Base-by-base conservation (phyloP, 306 rosid genomes). In the Vigna trinervia region DNA sequence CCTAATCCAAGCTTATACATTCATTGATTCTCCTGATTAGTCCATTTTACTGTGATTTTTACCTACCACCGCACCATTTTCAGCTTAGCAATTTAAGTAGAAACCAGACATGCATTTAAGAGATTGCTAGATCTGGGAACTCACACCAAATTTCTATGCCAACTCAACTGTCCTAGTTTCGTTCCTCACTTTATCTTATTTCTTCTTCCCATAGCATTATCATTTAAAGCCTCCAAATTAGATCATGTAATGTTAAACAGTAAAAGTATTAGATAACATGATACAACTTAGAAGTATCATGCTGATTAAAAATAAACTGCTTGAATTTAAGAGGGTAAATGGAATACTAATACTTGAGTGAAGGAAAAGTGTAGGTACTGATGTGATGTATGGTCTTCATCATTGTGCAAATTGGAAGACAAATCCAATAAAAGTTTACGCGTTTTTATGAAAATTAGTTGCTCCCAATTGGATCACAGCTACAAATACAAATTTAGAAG, bases 401-500 rank as follows among this genome's bases (percentile, higher is more conserved):
- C 41, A 23, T 56, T 12, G 5, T 45, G 84, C 76, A 74, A 85
- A 69, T 43, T 67, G 45, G 66, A 59, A 17, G 45, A 12, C 73
- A 61, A 56, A 59, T 73, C 15, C 52, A 65, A 76, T 52, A 38
- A 83, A 82, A 73, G 48, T 22, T 52, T 19, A 68, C 78, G 74
- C 68, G 80, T 77, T 81, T 76, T 17, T 17, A 57, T 15, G 9
- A 6, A 22, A 73, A 46, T 58, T 32, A 48, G 73, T 81, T 83
- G 78, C 72, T 45, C 15, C 22, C 56, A 79, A 56, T 45, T 2
- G 80, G 87, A 72, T 75, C 74, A 77, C 85, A 69, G 76, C 84
- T 34, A 60, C 48, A 51, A 81, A 8, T 54, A 54, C 26, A 52
- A 5, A 50, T 15, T 64, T 20, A 48, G 65, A 51, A 74, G 64